Evolutionary conservation across 148 eudicot genomes (phyloP), one percentile per base, ranked within the genome.

Genomic region (Persicaria tinctoria): DNA sequence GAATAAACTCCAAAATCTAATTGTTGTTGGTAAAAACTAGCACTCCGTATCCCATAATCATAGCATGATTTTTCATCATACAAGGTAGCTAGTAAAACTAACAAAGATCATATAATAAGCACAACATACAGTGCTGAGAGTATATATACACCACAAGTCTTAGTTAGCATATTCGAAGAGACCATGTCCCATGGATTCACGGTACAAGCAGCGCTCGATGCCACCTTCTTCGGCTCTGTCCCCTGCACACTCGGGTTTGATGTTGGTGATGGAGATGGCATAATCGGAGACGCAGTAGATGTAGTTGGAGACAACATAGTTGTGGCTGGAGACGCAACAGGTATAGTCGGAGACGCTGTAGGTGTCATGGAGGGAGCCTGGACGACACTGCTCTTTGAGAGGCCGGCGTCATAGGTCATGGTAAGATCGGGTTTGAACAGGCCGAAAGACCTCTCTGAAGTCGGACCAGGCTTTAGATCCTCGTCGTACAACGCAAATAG

Each of bases 401-500:
- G 89, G 10, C 86, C 89, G 59, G 78, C 83, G 64, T 93, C 91
- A 57, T 93, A 93, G 4, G 86, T 78, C 87, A 81, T 70, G 8
- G 93, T 79, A 18, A 88, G 85, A 73, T 89, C 95, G 2, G 97
- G 85, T 75, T 83, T 87, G 63, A 73, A 91, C 4, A 93, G 84
- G 18, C 98, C 98, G 41, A 91, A 94, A 1, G 83, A 79, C 73
- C 87, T 82, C 75, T 94, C 98, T 0, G 96, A 89, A 8, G 74
- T 51, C 0, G 95, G 83, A 0, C 97, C 98, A 2, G 93, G 93
- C 75, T 94, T 94, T 79, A 87, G 83, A 76, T 94, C 84, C 81
- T 94, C 98, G 14, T 94, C 92, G 81, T 87, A 94, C 45, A 94
- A 89, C 6, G 98, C 98, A 86, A 94, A 94, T 10, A 94, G 51